A percentile compares a stretch with the other conserved stretches of the same genome.
These are phyloP conservation scores for Nitzschia putrida DNA, from an alignment of 108 stramenopile genomes.

Conservation along the genomic window DNA sequence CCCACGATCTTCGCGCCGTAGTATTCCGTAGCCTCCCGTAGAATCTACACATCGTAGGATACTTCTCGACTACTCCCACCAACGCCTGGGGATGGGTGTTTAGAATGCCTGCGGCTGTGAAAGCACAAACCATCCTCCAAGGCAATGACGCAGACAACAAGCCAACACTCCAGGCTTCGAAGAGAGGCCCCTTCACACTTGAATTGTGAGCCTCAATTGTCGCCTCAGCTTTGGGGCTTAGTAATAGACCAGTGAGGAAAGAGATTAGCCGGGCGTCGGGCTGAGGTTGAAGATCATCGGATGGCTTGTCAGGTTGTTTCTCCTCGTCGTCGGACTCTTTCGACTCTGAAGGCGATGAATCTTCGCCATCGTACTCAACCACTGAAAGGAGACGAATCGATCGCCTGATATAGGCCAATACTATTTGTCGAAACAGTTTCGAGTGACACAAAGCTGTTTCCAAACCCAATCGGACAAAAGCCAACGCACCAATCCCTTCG, in stretches of 20 bases:
- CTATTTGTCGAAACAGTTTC: constrained; percentile 46
- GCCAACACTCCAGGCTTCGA: constrained; percentile 84
- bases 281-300: neutral
- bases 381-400: constrained; percentile 66
- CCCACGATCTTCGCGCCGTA: constrained; percentile 72
- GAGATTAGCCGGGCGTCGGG: constrained; percentile 78
- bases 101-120: constrained; percentile 71
- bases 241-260: constrained; percentile 68
- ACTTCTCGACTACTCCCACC: constrained; percentile 32
- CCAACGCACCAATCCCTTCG: constrained; percentile 57
- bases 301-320: neutral
- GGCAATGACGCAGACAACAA: constrained; percentile 78
- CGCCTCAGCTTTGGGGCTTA: constrained; percentile 51
- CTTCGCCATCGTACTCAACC: constrained; percentile 62
- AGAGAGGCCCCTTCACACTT: constrained; percentile 42
- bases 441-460: constrained; percentile 63
- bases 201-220: constrained; percentile 34
- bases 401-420: constrained; percentile 59
- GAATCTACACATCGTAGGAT: constrained; percentile 51
- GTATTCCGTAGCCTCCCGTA: constrained; percentile 63
- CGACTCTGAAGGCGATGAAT: constrained; percentile 25
- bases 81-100: constrained; percentile 58
- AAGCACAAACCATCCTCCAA: constrained; percentile 81
- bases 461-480: constrained; percentile 62
- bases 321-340: constrained; percentile 26